Percentiles rank a stretch among this genome's conserved stretches.
Evolutionary conservation across 192 early-diverging fungal species (phyloP).

Genomic region (Gamsiella multidivaricata): DNA sequence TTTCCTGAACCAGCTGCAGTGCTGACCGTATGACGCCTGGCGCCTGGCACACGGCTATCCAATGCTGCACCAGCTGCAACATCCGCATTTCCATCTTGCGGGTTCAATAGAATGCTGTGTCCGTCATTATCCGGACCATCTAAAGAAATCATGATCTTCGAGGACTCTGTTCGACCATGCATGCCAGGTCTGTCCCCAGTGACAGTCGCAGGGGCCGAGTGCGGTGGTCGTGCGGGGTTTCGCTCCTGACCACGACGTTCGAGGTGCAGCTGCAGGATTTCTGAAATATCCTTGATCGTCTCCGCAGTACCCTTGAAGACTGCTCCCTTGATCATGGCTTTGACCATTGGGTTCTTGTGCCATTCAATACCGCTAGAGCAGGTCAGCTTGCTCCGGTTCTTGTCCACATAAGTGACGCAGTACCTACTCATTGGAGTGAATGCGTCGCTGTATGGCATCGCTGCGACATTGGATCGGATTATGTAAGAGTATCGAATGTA

Average conservation of each 20-base stretch:
- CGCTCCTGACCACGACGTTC: conserved; percentile 13
- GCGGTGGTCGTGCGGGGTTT: background rate
- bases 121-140: conserved; percentile 41
- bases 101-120: conserved; percentile 32
- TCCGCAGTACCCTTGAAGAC: conserved; percentile 69
- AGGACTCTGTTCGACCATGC: conserved; percentile 16
- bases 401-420: conserved; percentile 74
- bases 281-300: conserved; percentile 56
- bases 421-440: conserved; percentile 71
- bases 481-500: conserved; percentile 62
- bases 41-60: conserved; percentile 13
- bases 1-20: conserved; percentile 20
- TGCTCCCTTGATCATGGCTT: conserved; percentile 71
- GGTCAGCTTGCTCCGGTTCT: conserved; percentile 61
- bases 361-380: conserved; percentile 71
- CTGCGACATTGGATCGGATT: conserved; percentile 26
- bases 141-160: conserved; percentile 38
- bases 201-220: background rate
- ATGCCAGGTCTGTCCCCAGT: background rate
- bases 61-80: background rate
- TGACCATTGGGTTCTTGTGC: conserved; percentile 76
- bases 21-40: conserved; percentile 47
- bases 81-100: conserved; percentile 15
- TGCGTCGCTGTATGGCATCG: conserved; percentile 76
- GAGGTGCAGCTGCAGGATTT: conserved; percentile 60